These are phyloP conservation scores for Lentinula boryana DNA, from an alignment of 768 basidiomycete species.

Conservation along the genomic window DNA sequence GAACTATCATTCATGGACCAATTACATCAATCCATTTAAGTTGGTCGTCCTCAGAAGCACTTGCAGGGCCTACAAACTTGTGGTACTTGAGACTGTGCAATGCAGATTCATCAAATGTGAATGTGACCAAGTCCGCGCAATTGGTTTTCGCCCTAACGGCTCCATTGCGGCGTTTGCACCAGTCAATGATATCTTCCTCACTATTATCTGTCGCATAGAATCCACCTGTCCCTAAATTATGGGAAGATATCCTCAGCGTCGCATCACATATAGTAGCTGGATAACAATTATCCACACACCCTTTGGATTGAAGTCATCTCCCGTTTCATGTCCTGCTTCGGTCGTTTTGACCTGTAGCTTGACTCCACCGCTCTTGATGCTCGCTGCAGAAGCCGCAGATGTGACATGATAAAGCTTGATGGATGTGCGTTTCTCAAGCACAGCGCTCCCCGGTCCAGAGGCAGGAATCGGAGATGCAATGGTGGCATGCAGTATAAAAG, in stretches of 20 bases:
- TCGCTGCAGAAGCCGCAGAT: not conserved
- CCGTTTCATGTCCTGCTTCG: not conserved
- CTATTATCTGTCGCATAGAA: not conserved
- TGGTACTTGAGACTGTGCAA: not conserved
- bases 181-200: not conserved
- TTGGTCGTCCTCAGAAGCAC: no score
- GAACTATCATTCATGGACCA: no score
- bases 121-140: not conserved
- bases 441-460: not conserved
- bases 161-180: not conserved
- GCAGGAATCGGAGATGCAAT: not conserved
- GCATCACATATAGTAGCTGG: no score
- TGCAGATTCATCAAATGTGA: not conserved
- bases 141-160: not conserved
- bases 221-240: not conserved
- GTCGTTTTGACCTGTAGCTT: not conserved
- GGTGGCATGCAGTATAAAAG: not conserved
- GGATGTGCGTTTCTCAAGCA: not conserved
- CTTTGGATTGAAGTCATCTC: not conserved
- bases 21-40: no score
- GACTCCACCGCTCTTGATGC: not conserved
- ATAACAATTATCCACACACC: not conserved
- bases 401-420: not conserved
- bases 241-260: no score
- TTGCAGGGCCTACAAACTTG: no score